Evolutionary conservation across 2,329 filamentous ascomycete species (phyloP).

Genomic region (Torrubiellomyces zombiae): DNA sequence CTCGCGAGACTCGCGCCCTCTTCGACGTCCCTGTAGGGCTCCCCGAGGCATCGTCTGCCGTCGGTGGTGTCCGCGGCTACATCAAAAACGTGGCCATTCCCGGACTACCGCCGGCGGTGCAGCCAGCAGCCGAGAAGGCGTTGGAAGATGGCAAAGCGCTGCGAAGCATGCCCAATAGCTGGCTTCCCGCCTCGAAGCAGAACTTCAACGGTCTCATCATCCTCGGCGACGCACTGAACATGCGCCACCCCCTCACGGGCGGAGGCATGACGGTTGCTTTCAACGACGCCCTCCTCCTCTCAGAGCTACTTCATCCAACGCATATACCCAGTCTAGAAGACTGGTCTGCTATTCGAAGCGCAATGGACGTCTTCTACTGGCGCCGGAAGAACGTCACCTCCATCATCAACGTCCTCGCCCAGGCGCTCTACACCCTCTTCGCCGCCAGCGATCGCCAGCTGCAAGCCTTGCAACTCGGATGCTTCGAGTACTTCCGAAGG

Average conservation of each 20-base stretch:
- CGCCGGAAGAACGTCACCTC: conserved; percentile 62
- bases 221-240: conserved; percentile 91
- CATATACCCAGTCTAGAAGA: conserved; percentile 54
- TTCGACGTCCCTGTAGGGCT: conserved; percentile 72
- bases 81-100: conserved; percentile 67
- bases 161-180: conserved; percentile 85
- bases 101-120: conserved; percentile 53
- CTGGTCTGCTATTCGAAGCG: conserved; percentile 44
- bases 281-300: conserved; percentile 72
- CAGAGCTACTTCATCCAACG: conserved; percentile 54
- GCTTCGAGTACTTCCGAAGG: conserved; percentile 80
- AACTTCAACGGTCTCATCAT: conserved; percentile 49
- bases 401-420: conserved; percentile 95
- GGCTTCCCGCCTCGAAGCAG: conserved; percentile 60
- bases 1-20: conserved; percentile 79
- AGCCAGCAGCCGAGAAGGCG: conserved; percentile 57
- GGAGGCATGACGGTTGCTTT: conserved; percentile 97
- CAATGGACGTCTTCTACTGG: conserved; percentile 73
- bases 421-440: conserved; percentile 83
- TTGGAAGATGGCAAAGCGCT: conserved; percentile 65
- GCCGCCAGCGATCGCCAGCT: conserved; percentile 68
- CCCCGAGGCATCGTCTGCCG: conserved; percentile 53
- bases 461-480: conserved; percentile 68
- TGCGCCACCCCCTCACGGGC: conserved; percentile 95
- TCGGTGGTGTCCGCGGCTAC: conserved; percentile 74